phyloP scores from a whole-genome alignment of 2,329 filamentous ascomycete species.

The Calonectria leucothoes region DNA sequence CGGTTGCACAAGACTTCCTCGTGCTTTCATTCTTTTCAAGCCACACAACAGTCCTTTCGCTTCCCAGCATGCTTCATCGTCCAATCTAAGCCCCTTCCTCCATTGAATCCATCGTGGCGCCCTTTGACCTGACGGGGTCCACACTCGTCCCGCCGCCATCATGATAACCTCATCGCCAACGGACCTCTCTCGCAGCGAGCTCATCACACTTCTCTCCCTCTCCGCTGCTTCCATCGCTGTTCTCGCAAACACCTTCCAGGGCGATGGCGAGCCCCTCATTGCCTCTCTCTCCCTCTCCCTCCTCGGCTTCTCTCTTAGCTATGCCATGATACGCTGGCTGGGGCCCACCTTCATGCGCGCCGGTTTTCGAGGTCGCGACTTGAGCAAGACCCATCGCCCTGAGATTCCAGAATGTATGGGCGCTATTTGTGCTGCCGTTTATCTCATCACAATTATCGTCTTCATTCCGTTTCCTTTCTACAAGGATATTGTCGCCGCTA shows the following conservation, averaged over 20 bases:
- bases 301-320: slow-evolving; percentile 84
- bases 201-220: slow-evolving; percentile 69
- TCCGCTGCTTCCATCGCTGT: slow-evolving; percentile 77
- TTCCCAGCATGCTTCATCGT: neutral
- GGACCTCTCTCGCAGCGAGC: slow-evolving; percentile 63
- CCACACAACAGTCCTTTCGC: neutral
- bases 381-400: slow-evolving; percentile 76
- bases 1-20: neutral
- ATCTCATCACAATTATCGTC: slow-evolving; percentile 86
- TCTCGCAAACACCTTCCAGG: slow-evolving; percentile 83
- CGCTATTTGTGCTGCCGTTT: slow-evolving; percentile 90
- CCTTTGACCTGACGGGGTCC: neutral
- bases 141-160: slow-evolving; percentile 25
- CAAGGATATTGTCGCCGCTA: slow-evolving; percentile 96
- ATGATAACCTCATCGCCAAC: slow-evolving; percentile 46
- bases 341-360: slow-evolving; percentile 89
- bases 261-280: slow-evolving; percentile 88
- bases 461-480: slow-evolving; percentile 99
- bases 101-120: neutral
- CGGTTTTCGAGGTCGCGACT: slow-evolving; percentile 89
- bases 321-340: slow-evolving; percentile 92
- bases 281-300: slow-evolving; percentile 89
- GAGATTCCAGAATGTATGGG: slow-evolving; percentile 98
- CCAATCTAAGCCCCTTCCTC: neutral
- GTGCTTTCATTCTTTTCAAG: neutral